Base-by-base conservation (phyloP, 495 filamentous ascomycete species). In the Usnea hakonensis region DNA sequence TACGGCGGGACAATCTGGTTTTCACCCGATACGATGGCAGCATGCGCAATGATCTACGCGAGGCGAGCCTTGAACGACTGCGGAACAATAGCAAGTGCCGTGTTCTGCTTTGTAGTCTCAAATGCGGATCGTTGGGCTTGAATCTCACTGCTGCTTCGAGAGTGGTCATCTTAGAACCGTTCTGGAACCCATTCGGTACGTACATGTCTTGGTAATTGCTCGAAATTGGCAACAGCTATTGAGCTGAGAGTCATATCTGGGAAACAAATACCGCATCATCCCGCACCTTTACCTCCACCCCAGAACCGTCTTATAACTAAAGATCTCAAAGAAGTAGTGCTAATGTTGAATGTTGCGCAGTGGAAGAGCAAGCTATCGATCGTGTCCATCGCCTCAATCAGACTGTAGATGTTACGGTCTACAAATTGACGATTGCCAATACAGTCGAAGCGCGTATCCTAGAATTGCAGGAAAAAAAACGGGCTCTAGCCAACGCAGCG, bases 281-380 rank as follows among this genome's bases (percentile, higher is more conserved):
- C 3, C 1, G 6, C 26, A 5, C 23, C 14, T 17, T 11, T 2
- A 11, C 9, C 36, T 38, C 36, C 36, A n/a, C 44, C 3, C 11
- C 2, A 44, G 7, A 5, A 1, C 5, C 28, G 44, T 48, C 9
- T 21, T 26, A 23, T 8, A 3, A 6, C 10, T 16, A 28, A 5
- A 1, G 7, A 5, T 23, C 3, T 13, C 16, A 5, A 17, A n/a
- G 14, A 33, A 16, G 7, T 17, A 19, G 30, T 8, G 48, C 48
- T 52, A 32, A 52, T 10, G 17, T 19, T 32, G 6, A 19, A 32
- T 9, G 7, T 5, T 17, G 48, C 16, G 16, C 16, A 52, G 48
- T 97, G 32, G 94, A 98, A 80, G 94, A 97, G 73, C 94, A 97
- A 79, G 94, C 94, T 13, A 98, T 98, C 67, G 94, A 98, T 72